phyloP scores from a whole-genome alignment of 129 eudicot genomes.

The Dittrichia graveolens region DNA sequence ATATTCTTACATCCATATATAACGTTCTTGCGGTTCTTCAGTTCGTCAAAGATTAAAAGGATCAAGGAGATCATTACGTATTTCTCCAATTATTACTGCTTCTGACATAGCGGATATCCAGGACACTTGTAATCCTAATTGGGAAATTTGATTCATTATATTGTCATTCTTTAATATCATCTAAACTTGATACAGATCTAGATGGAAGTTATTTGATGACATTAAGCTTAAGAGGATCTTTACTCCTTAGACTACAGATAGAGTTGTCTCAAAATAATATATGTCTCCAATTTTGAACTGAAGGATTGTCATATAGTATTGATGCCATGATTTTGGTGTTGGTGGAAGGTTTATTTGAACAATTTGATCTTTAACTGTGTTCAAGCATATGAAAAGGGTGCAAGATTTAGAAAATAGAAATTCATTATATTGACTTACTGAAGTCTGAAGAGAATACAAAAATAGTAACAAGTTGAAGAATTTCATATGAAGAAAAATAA shows the following conservation, averaged over 20 bases:
- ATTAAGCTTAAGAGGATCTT: background rate
- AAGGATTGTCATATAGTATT: conserved; percentile 6
- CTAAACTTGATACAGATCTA: too few relatives aligned
- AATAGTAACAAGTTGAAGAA: conserved; percentile 16
- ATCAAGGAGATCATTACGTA: background rate
- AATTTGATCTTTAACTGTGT: conserved; percentile 6
- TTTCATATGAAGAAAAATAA: conserved; percentile 27
- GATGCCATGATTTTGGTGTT: background rate
- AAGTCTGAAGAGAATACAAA: conserved; percentile 10
- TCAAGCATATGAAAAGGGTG: background rate
- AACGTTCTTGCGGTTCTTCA: background rate
- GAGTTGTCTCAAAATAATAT: background rate
- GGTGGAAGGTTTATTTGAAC: conserved; percentile 7
- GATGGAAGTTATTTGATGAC: background rate
- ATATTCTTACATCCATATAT: background rate
- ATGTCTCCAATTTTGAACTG: background rate
- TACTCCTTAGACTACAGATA: background rate
- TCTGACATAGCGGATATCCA: too few relatives aligned
- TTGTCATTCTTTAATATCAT: too few relatives aligned
- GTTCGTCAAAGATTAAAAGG: too few relatives aligned
- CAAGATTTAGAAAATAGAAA: conserved; percentile 10
- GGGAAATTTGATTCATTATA: too few relatives aligned
- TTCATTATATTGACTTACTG: conserved; percentile 10
- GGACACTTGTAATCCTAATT: too few relatives aligned
- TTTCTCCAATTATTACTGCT: too few relatives aligned